Evolutionary conservation across 257 asterid species (phyloP).

Genomic region (Fraxinus americana): DNA sequence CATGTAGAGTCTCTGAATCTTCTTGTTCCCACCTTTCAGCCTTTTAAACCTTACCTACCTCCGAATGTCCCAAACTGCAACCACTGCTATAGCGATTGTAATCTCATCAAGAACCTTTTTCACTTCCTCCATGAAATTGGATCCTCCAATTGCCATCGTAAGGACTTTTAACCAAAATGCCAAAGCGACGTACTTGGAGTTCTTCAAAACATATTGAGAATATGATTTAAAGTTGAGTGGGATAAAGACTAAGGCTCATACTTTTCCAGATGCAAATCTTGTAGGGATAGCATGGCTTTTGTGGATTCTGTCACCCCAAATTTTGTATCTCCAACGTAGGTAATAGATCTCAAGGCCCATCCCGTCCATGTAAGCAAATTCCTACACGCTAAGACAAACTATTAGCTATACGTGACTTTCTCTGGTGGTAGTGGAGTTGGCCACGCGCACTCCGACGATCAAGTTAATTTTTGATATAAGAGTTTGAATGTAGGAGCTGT

Average conservation of each 20-base stretch:
- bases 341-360: too few species aligned
- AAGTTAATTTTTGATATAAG: too few species aligned
- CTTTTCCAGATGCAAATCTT: conserved; percentile 62
- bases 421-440: too few species aligned
- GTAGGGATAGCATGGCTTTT: conserved; percentile 53
- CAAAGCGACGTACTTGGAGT: conserved; percentile 69
- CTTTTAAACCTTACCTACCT: conserved; percentile 68
- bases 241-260: conserved; percentile 65
- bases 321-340: too few species aligned
- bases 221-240: conserved; percentile 81
- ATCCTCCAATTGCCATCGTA: conserved; percentile 48
- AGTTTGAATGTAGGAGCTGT: too few species aligned
- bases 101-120: conserved; percentile 59
- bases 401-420: too few species aligned
- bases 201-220: conserved; percentile 53
- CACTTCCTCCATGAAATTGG: conserved; percentile 60
- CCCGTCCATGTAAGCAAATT: too few species aligned
- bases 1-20: conserved; percentile 74
- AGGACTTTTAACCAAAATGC: conserved; percentile 61
- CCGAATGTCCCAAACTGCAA: conserved; percentile 71
- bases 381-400: too few species aligned
- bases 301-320: conserved; percentile 49
- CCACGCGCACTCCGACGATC: too few species aligned
- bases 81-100: conserved; percentile 68
- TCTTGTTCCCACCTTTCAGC: conserved; percentile 74